phyloP scores from a whole-genome alignment of 169 alveolate genomes.

The Plasmodium reichenowi region DNA sequence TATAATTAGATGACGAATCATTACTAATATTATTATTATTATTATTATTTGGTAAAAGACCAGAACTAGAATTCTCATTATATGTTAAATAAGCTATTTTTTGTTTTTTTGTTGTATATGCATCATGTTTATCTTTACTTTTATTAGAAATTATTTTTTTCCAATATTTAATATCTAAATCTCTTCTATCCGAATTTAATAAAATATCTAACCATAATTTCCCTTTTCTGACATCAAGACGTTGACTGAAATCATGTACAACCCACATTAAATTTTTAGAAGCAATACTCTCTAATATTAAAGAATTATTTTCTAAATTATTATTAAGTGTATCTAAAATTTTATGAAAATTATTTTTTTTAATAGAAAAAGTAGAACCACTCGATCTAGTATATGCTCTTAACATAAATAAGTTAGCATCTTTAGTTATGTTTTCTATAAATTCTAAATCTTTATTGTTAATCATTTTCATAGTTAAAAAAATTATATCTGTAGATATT shows the following conservation, averaged over 20 bases:
- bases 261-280: conserved; percentile 78
- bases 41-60: background rate
- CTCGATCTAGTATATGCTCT: conserved; percentile 75
- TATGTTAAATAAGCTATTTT: conserved; percentile 67
- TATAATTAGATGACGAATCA: conserved; percentile 59
- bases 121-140: conserved; percentile 75
- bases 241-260: conserved; percentile 77
- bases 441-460: conserved; percentile 79
- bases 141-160: conserved; percentile 71
- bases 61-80: background rate
- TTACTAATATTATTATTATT: background rate
- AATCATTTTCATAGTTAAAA: conserved; percentile 80
- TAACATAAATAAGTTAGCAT: conserved; percentile 76
- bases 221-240: conserved; percentile 73
- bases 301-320: conserved; percentile 55
- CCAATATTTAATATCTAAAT: conserved; percentile 76
- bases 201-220: conserved; percentile 71
- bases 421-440: conserved; percentile 79
- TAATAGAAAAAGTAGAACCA: conserved; percentile 77
- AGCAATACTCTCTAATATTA: conserved; percentile 76
- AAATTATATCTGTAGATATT: conserved; percentile 82
- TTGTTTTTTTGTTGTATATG: conserved; percentile 65
- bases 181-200: conserved; percentile 76
- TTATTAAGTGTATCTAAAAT: conserved; percentile 45
- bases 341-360: conserved; percentile 73